phyloP scores from a whole-genome alignment of 306 rosid genomes.

The Sicyos baderoa region DNA sequence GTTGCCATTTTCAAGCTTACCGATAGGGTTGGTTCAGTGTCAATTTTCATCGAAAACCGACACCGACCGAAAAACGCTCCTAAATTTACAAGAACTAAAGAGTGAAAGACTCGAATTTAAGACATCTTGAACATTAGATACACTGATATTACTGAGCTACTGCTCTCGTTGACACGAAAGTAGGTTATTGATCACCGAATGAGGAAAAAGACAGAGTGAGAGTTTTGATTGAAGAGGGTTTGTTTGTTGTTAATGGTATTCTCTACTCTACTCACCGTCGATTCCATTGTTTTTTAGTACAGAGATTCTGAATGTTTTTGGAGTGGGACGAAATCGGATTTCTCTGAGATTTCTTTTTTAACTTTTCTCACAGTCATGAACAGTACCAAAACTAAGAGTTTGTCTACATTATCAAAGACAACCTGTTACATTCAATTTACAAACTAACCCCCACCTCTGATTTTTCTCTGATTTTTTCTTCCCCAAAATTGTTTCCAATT shows the following conservation, averaged over 20 bases:
- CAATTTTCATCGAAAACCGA: no score
- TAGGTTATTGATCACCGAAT: background rate
- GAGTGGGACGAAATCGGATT: background rate
- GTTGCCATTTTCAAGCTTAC: no score
- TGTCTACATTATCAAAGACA: constrained; percentile 16
- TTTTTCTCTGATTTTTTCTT: background rate
- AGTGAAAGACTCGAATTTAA: no score
- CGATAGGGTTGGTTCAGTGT: no score
- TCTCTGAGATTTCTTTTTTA: constrained; percentile 8
- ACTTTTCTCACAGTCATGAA: constrained; percentile 16
- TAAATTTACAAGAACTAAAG: no score
- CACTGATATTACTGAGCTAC: no score
- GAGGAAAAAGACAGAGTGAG: constrained; percentile 6
- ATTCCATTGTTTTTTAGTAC: constrained; percentile 15
- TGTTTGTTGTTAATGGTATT: background rate
- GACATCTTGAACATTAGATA: no score
- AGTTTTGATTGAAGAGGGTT: constrained; percentile 3
- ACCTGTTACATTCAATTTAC: constrained; percentile 6
- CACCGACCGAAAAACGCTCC: no score
- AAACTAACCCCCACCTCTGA: background rate
- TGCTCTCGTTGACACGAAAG: no score
- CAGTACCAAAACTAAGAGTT: constrained; percentile 11
- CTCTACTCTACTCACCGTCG: constrained; percentile 11
- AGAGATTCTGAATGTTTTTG: constrained; percentile 14
- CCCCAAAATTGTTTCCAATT: background rate